Evolutionary conservation across 2,329 filamentous ascomycete genomes (phyloP), one percentile per base, ranked within the genome.

Genomic region (Paecilomyces formosus): DNA sequence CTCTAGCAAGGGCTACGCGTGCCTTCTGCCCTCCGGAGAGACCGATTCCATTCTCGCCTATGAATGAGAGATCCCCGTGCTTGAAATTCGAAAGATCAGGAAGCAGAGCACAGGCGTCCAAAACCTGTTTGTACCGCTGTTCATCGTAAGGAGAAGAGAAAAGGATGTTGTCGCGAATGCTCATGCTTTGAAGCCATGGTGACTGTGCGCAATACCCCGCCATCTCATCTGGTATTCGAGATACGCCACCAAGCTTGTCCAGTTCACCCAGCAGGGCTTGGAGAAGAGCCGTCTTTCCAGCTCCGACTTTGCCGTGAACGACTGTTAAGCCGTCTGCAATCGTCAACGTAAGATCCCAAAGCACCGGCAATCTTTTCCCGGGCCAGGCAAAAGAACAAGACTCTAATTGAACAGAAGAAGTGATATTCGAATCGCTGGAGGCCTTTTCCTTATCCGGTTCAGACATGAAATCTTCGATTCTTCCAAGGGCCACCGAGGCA

Each of bases 391-490:
- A 95, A 0, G 85, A 86, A 3, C 89, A 89, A 28, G 84, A 74
- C 2, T 80, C 76, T 53, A 95, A 78, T 49, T 64, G 57, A 15
- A 74, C 66, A 1, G 63, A 63, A 1, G 71, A 53, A 2, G 77
- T 75, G 2, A 72, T 28, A 3, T 58, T 45, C 3, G 55, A 56
- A 53, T 59, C 58, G 9, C 28, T 71, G 28, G 82, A 79, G 30
- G 84, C 82, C 61, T 86, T 86, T 62, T 94, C 86, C 64, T 91
- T 90, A 66, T 96, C 85, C 0, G 90, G 90, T 71, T 96, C 92
- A 0, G 79, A 77, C 90, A 96, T 95, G 74, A 95, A 96, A 22
- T 84, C 82, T 66, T 96, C 89, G 21, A 96, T 90, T 63, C 92
- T 87, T 8, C 83, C 85, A 62, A 96, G 85, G 0, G 92, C 88